Evolutionary conservation across 257 asterid genomes (phyloP), one percentile per base, ranked within the genome.

Genomic region (Plectranthus barbatus): DNA sequence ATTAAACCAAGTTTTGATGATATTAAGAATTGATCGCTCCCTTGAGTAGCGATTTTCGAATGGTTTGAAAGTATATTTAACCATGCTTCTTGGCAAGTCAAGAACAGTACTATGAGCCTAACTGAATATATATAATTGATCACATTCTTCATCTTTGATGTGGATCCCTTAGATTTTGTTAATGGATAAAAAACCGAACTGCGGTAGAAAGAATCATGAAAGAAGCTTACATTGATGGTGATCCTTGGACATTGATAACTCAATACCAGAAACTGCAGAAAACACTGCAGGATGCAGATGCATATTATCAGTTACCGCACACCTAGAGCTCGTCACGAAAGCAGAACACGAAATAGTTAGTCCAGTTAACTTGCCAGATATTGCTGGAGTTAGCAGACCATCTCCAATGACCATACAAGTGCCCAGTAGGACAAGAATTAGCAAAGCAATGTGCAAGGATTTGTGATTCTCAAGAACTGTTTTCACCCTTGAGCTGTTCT

Each of bases 371-470:
- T 67, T 39, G 87, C 99, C 97, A 49, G 99, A 92, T 69, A 92
- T 86, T 58, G 96, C 96, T 23, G 99, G 99, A 75, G 99, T 92
- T 23, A 92, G 95, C 33, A 92, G 72, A 50, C 99, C 99, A 78
- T 92, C 99, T 44, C 99, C 99, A 63, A 92, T 92, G 64, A 92
- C 99, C 99, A 92, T 92, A 75, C 99, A 92, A 81, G 99, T 92
- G 58, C 99, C 99, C 5, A 92, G 76, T 23, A 92, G 86, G 68
- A 92, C 97, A 78, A 92, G 68, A 55, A 92, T 80, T 13, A 92
- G 76, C 50, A 92, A 77, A 24, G 96, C 97, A 69, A 83, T 69
- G 67, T 86, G 99, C 75, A 89, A 75, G n/a, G 78, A 81, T 67
- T 86, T 85, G 64, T 92, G 90, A 68, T 81, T 92, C 77, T 92